Evolutionary conservation across 2,329 filamentous ascomycete genomes (phyloP).

Genomic region (Venturia aucupariae): DNA sequence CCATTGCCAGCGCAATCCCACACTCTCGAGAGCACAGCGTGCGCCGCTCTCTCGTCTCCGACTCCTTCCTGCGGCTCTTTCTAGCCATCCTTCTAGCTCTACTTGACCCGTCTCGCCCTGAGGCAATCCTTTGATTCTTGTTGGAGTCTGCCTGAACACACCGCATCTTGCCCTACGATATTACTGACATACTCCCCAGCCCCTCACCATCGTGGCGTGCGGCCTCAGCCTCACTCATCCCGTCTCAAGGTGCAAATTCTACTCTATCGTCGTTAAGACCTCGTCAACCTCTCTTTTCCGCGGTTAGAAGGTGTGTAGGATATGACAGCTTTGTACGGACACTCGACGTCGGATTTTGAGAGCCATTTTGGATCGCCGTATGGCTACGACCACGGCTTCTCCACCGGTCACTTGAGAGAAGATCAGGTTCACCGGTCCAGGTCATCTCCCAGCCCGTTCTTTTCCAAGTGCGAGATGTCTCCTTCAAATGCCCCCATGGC

Average conservation of each 20-base stretch:
- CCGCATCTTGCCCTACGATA: neutral
- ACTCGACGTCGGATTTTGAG: neutral
- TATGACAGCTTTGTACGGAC: neutral
- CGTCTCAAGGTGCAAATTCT: neutral
- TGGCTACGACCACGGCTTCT: neutral
- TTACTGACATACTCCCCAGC: too few relatives aligned
- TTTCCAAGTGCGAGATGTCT: neutral
- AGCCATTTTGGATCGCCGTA: neutral
- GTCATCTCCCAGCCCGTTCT: neutral
- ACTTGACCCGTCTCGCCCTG: constrained; percentile 2
- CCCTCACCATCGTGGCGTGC: constrained; percentile 6
- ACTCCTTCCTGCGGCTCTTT: neutral
- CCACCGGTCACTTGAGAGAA: constrained; percentile 1
- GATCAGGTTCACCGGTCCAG: constrained; percentile 22
- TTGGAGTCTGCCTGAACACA: constrained; percentile 4
- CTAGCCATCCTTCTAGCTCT: neutral
- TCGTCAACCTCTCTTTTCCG: neutral
- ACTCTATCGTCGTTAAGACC: neutral
- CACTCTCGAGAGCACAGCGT: neutral
- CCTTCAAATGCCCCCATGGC: neutral
- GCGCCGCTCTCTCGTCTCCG: neutral
- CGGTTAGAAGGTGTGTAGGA: neutral
- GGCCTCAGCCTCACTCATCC: neutral
- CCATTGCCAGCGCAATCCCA: neutral
- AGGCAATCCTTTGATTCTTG: neutral